Evolutionary conservation across 768 basidiomycete species (phyloP).

Genomic region (Serendipita sp.): DNA sequence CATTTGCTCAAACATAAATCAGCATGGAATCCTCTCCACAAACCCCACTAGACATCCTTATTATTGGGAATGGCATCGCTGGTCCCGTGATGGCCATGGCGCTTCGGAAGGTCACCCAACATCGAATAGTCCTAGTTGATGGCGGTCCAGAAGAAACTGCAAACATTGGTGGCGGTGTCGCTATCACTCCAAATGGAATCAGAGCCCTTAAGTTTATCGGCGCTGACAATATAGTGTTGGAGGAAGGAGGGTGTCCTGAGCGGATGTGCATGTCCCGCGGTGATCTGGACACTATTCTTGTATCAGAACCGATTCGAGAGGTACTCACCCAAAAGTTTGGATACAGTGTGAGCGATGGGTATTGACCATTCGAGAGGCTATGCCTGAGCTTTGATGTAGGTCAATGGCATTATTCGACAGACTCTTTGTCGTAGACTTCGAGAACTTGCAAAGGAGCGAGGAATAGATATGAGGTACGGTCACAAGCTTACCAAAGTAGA

Average conservation of each 20-base stretch:
- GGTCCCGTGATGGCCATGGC: conserved; percentile 25
- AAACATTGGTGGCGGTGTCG: neutral
- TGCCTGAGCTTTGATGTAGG: neutral
- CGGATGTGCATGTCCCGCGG: neutral
- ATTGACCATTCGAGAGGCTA: neutral
- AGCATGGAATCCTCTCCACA: neutral
- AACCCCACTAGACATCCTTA: conserved; percentile 16
- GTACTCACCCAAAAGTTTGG: neutral
- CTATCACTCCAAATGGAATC: neutral
- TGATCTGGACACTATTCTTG: neutral
- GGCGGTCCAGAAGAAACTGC: neutral
- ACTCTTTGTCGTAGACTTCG: neutral
- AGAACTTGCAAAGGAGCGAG: neutral
- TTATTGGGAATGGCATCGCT: conserved; percentile 25
- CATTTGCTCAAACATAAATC: too few relatives aligned
- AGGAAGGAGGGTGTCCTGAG: neutral
- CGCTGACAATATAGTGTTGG: neutral
- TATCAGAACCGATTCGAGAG: neutral
- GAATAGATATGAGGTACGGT: neutral
- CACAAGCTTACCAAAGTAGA: conserved; percentile 17
- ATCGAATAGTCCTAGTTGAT: neutral
- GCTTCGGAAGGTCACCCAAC: conserved; percentile 17
- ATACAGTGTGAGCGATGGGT: neutral
- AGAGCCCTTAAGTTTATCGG: neutral
- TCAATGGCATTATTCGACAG: neutral